phyloP scores from a whole-genome alignment of 257 asterid species.

The Dorcoceras hygrometricum region DNA sequence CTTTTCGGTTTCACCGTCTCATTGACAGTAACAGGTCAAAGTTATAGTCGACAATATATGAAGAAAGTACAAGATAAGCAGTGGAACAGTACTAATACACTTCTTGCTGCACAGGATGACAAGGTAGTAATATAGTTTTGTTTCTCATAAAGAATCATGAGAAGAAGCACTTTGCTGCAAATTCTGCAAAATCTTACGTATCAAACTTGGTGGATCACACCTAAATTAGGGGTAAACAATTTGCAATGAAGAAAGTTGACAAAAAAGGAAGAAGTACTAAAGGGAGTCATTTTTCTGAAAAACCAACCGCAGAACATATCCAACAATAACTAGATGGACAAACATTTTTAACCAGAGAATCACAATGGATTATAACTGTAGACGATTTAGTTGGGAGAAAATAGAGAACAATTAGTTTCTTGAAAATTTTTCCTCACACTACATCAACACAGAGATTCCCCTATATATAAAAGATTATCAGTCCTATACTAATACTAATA shows the following conservation, averaged over 20 bases:
- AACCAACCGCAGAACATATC: neutral
- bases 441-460: too few relatives aligned
- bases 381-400: too few relatives aligned
- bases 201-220: neutral
- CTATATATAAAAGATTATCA: too few relatives aligned
- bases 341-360: too few relatives aligned
- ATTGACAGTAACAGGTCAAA: too few relatives aligned
- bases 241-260: neutral
- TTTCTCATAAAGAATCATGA: too few relatives aligned
- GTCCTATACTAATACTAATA: too few relatives aligned
- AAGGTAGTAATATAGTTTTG: too few relatives aligned
- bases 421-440: too few relatives aligned
- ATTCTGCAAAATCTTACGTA: neutral
- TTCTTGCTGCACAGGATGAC: neutral
- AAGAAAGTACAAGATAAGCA: neutral
- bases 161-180: neutral
- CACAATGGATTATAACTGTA: neutral
- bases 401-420: too few relatives aligned
- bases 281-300: neutral
- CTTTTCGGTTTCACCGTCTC: too few relatives aligned
- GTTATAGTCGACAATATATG: neutral
- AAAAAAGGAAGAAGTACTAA: slow-evolving; percentile 4
- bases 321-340: neutral
- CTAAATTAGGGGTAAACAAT: neutral
- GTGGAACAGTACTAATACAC: neutral